Conservation (phyloP, 2,329 filamentous ascomycete genomes). For the Diaporthe caulivora region DNA sequence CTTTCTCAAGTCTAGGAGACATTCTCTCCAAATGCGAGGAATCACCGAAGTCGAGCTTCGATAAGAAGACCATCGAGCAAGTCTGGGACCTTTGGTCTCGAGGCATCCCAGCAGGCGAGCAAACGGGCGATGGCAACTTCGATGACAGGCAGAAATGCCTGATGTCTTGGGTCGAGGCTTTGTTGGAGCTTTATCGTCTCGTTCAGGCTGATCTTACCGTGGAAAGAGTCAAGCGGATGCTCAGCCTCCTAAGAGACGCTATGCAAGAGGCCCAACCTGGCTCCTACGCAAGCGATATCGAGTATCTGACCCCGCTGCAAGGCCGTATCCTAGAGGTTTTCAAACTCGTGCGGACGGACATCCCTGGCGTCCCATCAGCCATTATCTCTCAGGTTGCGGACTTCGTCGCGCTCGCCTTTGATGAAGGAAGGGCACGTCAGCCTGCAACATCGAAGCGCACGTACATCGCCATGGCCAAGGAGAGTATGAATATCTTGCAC, state of each 20-base stretch:
- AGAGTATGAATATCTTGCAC: slow-evolving; percentile 79
- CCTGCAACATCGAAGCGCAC: slow-evolving; percentile 71
- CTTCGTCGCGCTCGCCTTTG: slow-evolving; percentile 78
- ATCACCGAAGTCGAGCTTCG: slow-evolving; percentile 58
- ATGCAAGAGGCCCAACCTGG: slow-evolving; percentile 77
- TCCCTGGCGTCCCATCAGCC: slow-evolving; percentile 73
- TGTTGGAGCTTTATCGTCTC: slow-evolving; percentile 83
- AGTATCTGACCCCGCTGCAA: slow-evolving; percentile 80
- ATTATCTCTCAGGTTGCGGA: slow-evolving; percentile 78
- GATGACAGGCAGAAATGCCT: slow-evolving; percentile 83
- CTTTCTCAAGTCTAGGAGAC: slow-evolving; percentile 75
- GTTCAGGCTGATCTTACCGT: slow-evolving; percentile 73
- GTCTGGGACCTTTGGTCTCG: slow-evolving; percentile 80
- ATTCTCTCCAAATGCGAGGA: slow-evolving; percentile 67
- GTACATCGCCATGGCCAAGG: slow-evolving; percentile 90
- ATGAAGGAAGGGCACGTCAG: slow-evolving; percentile 50
- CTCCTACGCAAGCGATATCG: slow-evolving; percentile 78
- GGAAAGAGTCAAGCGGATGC: slow-evolving; percentile 74
- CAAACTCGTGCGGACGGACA: slow-evolving; percentile 75
- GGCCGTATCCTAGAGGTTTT: slow-evolving; percentile 76
- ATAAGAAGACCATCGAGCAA: slow-evolving; percentile 66
- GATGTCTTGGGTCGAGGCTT: slow-evolving; percentile 83
- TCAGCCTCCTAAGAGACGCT: slow-evolving; percentile 77
- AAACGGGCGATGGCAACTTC: slow-evolving; percentile 57
- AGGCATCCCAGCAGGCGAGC: slow-evolving; percentile 67